phyloP scores from a whole-genome alignment of 1,284 basidiomycete genomes.

The Apiotrichum montevideense region DNA sequence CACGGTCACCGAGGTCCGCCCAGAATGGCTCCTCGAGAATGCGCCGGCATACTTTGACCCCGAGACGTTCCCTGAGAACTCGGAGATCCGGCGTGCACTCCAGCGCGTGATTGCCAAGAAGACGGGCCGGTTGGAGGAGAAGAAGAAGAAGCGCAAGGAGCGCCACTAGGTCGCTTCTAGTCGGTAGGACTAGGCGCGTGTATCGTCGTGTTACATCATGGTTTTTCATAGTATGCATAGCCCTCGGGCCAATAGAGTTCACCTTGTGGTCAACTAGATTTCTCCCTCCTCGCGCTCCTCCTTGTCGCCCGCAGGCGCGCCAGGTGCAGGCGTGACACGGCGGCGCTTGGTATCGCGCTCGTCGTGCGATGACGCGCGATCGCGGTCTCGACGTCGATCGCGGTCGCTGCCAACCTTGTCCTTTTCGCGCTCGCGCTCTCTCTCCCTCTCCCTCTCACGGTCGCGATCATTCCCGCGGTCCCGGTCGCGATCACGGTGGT shows the following conservation, averaged over 20 bases:
- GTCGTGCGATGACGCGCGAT: conserved; percentile 6
- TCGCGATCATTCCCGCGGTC: conserved; percentile 1
- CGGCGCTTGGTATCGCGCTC: conserved; percentile 23
- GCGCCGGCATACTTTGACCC: conserved; percentile 64
- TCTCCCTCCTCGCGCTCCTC: conserved; percentile 18
- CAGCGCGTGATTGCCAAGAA: conserved; percentile 33
- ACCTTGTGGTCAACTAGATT: conserved; percentile 2
- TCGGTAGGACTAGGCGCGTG: not conserved
- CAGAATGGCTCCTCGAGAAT: conserved; percentile 86
- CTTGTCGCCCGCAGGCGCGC: not conserved
- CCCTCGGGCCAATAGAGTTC: conserved; percentile 6
- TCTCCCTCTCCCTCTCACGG: conserved; percentile 16
- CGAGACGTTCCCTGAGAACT: conserved; percentile 37
- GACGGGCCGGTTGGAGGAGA: conserved; percentile 21
- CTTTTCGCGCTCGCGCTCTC: conserved; percentile 22
- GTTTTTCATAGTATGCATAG: conserved; percentile 12
- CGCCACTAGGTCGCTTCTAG: conserved; percentile 11
- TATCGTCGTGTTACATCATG: not conserved
- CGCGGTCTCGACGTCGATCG: conserved; percentile 1
- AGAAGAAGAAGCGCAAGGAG: conserved; percentile 35
- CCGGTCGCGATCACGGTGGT: conserved; percentile 9
- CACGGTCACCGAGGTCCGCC: conserved; percentile 79
- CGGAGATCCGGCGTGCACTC: conserved; percentile 37
- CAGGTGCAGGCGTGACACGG: conserved; percentile 6
- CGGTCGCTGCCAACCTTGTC: conserved; percentile 3